Conservation (phyloP, 192 early-diverging fungal species). For the Rhizoclosmatium globosum region DNA sequence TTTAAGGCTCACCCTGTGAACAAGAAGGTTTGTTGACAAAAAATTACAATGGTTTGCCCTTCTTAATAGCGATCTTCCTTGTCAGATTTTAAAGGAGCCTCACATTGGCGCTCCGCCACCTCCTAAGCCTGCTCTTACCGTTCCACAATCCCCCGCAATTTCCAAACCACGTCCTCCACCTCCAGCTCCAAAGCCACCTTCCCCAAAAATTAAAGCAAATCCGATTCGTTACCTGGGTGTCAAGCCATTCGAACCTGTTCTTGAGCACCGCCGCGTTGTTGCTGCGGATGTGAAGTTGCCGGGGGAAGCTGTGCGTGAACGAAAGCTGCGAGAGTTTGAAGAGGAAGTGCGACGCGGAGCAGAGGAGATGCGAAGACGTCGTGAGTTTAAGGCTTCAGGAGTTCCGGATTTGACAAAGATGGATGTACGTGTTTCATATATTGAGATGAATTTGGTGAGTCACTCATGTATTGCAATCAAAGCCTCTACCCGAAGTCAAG, state of each 20-base stretch:
- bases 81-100: constrained; percentile 42
- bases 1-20: constrained; percentile 59
- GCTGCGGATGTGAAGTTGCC: constrained; percentile 61
- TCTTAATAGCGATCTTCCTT: not conserved
- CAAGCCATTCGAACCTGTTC: constrained; percentile 49
- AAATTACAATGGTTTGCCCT: too few species aligned
- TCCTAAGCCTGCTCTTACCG: constrained; percentile 41
- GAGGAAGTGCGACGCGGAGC: constrained; percentile 46
- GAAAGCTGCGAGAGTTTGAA: constrained; percentile 63
- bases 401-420: constrained; percentile 25
- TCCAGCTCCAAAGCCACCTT: constrained; percentile 27
- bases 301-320: constrained; percentile 65
- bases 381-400: constrained; percentile 24
- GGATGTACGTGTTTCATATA: constrained; percentile 8
- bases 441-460: not conserved
- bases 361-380: constrained; percentile 49
- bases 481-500: constrained; percentile 53
- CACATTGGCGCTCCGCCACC: constrained; percentile 32
- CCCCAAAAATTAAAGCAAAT: constrained; percentile 54
- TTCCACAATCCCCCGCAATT: constrained; percentile 55
- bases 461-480: not conserved
- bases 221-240: constrained; percentile 42
- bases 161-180: constrained; percentile 32
- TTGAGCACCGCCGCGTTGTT: constrained; percentile 48
- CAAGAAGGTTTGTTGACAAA: constrained; percentile 33